These are phyloP conservation scores for Tricholoma sp. DNA, from an alignment of 768 basidiomycete genomes.

Conservation along the genomic window DNA sequence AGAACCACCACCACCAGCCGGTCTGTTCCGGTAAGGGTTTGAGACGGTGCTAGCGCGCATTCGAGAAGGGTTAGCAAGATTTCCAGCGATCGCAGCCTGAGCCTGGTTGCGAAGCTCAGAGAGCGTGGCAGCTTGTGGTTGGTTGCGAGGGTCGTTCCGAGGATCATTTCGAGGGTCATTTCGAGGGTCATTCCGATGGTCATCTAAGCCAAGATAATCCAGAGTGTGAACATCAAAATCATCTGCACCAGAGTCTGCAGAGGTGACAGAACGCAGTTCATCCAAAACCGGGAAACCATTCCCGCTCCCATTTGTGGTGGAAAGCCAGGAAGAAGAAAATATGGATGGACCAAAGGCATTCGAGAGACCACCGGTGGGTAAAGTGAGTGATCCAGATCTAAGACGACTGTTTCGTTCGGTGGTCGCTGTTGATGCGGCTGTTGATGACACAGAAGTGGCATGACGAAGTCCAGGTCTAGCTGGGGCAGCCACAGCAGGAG, in stretches of 20 bases:
- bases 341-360: slow-evolving; percentile 87
- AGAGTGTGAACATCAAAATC: slow-evolving; percentile 92
- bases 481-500: slow-evolving; percentile 32
- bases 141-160: slow-evolving; percentile 14
- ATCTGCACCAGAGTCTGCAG: slow-evolving; percentile 75
- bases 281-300: slow-evolving; percentile 66
- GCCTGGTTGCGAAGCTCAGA: slow-evolving; percentile 86
- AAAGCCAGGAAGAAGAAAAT: slow-evolving; percentile 88
- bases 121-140: slow-evolving; percentile 82
- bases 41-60: slow-evolving; percentile 90
- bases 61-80: slow-evolving; percentile 74
- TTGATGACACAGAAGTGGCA: slow-evolving; percentile 62
- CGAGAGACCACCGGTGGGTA: slow-evolving; percentile 70
- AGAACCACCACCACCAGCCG: slow-evolving; percentile 53
- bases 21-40: slow-evolving; percentile 76
- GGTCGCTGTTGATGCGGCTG: slow-evolving; percentile 44
- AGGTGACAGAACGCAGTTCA: slow-evolving; percentile 76
- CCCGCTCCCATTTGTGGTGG: slow-evolving; percentile 50
- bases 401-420: slow-evolving; percentile 76
- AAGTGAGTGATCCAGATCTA: slow-evolving; percentile 88
- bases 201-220: slow-evolving; percentile 94
- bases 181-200: slow-evolving; percentile 31
- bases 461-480: slow-evolving; percentile 70
- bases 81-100: slow-evolving; percentile 85
- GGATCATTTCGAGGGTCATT: background rate